These are phyloP conservation scores for Blastobotrys americana DNA, from an alignment of 805 yeast genomes.

Conservation along the genomic window DNA sequence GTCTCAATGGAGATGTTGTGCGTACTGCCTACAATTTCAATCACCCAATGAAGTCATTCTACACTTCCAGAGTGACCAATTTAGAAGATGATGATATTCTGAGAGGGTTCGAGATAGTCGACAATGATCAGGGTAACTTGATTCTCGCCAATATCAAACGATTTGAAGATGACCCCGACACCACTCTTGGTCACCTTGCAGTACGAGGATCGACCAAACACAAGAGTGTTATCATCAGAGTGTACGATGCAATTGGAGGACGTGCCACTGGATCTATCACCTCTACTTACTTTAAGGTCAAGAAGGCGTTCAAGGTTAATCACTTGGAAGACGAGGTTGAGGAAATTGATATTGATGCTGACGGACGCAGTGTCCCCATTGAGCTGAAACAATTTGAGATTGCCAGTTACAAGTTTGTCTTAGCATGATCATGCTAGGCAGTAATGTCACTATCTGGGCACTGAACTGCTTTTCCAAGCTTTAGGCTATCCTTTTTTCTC, in stretches of 20 bases:
- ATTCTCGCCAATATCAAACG: conserved; percentile 75
- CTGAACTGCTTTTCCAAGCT: too few species aligned
- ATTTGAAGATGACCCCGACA: conserved; percentile 69
- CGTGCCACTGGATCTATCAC: conserved; percentile 42
- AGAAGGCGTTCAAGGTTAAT: conserved; percentile 43
- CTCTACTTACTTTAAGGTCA: conserved; percentile 12
- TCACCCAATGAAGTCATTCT: conserved; percentile 34
- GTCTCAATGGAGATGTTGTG: conserved; percentile 56
- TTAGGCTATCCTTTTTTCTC: too few species aligned
- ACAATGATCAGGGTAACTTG: conserved; percentile 45
- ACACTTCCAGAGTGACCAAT: conserved; percentile 3
- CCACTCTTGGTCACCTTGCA: conserved; percentile 34
- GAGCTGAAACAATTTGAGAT: conserved; percentile 71
- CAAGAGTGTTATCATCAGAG: conserved; percentile 57
- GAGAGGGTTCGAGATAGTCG: conserved; percentile 29
- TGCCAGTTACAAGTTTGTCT: conserved; percentile 48
- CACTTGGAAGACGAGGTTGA: conserved; percentile 36
- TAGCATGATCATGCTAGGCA: too few species aligned
- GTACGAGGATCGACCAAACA: conserved; percentile 37
- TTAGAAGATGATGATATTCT: conserved; percentile 19
- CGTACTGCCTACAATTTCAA: conserved; percentile 76
- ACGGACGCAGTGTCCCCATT: conserved; percentile 35
- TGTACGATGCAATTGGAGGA: conserved; percentile 89
- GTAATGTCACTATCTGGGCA: too few species aligned
- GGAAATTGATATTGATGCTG: conserved; percentile 25